These are phyloP conservation scores for Globisporangium camurandrum DNA, from an alignment of 352 stramenopile genomes.

Conservation along the genomic window DNA sequence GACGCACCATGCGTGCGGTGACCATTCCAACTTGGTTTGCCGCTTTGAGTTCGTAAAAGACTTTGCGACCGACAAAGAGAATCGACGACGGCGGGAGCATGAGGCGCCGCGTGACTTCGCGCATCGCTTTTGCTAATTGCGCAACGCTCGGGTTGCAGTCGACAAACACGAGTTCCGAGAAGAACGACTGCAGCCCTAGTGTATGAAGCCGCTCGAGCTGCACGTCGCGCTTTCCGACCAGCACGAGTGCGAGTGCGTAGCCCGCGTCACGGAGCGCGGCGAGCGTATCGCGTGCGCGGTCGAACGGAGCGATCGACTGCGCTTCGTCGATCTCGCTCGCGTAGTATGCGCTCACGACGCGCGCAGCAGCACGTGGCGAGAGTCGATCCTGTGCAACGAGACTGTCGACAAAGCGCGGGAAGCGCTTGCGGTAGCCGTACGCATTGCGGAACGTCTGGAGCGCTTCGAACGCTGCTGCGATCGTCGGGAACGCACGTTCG, in stretches of 20 bases:
- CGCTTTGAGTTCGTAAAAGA: conserved; percentile 85
- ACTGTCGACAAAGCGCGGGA: conserved; percentile 77
- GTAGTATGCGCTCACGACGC: conserved; percentile 72
- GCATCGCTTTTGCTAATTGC: conserved; percentile 68
- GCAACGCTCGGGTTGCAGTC: conserved; percentile 51
- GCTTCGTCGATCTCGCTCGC: conserved; percentile 69
- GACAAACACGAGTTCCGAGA: conserved; percentile 59
- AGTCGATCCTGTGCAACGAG: conserved; percentile 46
- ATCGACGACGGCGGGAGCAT: conserved; percentile 67
- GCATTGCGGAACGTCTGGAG: conserved; percentile 75
- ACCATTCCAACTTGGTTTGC: conserved; percentile 74
- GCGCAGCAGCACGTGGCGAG: conserved; percentile 30
- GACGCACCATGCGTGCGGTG: conserved; percentile 63
- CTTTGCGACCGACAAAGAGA: conserved; percentile 75
- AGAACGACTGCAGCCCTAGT: conserved; percentile 54
- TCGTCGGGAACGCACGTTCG: conserved; percentile 65
- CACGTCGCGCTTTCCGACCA: conserved; percentile 68
- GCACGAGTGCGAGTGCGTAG: conserved; percentile 60
- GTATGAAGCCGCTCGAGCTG: conserved; percentile 67
- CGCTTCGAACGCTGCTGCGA: conserved; percentile 53
- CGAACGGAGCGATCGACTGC: conserved; percentile 59
- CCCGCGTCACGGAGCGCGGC: conserved; percentile 38
- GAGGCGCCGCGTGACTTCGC: conserved; percentile 48
- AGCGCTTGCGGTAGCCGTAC: conserved; percentile 79
- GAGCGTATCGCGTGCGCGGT: conserved; percentile 39